Evolutionary conservation across 768 basidiomycete species (phyloP), one percentile per base, ranked within the genome.

Genomic region (Russula griseocarnosa): DNA sequence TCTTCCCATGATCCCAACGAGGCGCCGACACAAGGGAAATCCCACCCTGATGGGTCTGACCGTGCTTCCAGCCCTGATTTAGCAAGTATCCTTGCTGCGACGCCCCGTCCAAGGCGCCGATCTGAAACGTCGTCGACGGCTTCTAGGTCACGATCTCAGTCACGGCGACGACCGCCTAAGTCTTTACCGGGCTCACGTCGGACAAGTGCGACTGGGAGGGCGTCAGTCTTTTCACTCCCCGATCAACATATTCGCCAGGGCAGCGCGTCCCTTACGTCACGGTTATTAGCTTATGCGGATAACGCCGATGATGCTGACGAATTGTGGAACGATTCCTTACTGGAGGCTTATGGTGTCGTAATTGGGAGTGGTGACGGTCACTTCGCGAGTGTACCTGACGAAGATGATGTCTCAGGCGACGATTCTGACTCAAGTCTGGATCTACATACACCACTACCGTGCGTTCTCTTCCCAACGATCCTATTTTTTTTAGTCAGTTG

Each of bases 401-500:
- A 72, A 30, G 68, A 69, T n/a, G 74, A 74, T 53, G 71, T 72
- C 60, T 72, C 72, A 1, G 74, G 72, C 1, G 72, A 74, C 1
- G 72, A 74, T 44, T 75, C 74, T 10, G 76, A 77, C 57, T 76
- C 75, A 36, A 74, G 74, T 60, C 67, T 77, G 26, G 77, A 78
- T 63, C 44, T 78, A 57, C 75, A 75, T 56, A 78, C 77, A 1
- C 77, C 77, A 3, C 63, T 78, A 22, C 74, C 77, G 77, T 76
- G 68, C 66, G 76, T 75, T 32, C 46, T 49, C 55, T 26, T 51
- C 7, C 38, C n/a, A n/a, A 6, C 13, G 28, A 13, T 3, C 40
- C 14, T 18, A 5, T 54, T 61, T 55, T 20, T 18, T 20, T 30
- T 20, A 14, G 20, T 60, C 26, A 28, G 38, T n/a, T 20, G 18